Evolutionary conservation across 805 yeast genomes (phyloP), one percentile per base, ranked within the genome.

Genomic region (Yarrowia sp.): DNA sequence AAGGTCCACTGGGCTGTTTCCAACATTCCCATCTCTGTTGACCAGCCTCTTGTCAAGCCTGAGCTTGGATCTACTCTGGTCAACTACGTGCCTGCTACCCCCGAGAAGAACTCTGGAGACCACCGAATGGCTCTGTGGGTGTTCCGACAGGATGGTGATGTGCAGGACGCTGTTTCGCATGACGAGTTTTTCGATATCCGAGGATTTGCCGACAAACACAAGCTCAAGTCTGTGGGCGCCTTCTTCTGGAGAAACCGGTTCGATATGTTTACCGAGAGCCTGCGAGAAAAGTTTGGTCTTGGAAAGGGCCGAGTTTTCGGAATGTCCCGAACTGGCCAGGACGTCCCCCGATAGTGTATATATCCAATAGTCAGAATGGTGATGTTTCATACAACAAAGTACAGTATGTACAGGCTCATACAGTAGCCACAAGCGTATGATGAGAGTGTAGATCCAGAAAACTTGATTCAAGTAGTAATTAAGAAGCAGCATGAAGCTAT

Each of bases 41-140:
- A 81, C 67, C 57, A 53, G 43, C 62, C 51, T 15, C 51, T 65
- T 15, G 61, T 63, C 28, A 67, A 66, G 60, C 67, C 71, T 35
- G 62, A 67, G 50, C 71, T 77, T 45, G 80, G 78, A 50, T 79
- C 75, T 66, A 84, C 77, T 65, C 80, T 85, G 68, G 79, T 81
- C 43, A 82, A 84, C 8, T 93, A 91, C 74, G 73, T 80, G 28
- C 97, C 99, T 31, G 89, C 97, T 50, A 83, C 83, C 32, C 97
- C 98, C 10, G 98, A 93, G 74, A 90, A 89, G 78, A 95, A 95
- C 75, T 81, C 88, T 3, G 91, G 90, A 45, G 80, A 80, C 36
- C 97, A 93, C 75, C 84, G 98, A 76, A 86, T 89, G 65, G 86
- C 89, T 61, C 84, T 90, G 47, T 92, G 98, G 97, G 96, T 92